phyloP scores from a whole-genome alignment of 441 rosid species.

The Mallotus japonicus region DNA sequence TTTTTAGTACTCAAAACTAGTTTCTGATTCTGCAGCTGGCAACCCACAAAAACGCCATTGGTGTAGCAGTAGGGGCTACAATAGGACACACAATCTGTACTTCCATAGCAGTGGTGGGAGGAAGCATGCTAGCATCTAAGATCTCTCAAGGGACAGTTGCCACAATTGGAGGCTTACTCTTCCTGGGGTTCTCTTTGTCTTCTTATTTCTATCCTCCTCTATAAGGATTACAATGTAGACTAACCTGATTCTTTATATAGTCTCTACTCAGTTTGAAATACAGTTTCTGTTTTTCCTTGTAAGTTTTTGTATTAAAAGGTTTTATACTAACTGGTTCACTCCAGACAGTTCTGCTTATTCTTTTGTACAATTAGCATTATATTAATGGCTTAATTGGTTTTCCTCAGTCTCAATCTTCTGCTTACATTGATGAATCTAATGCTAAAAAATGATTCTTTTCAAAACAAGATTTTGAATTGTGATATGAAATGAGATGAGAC shows the following conservation, averaged over 20 bases:
- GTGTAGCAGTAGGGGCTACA: slow-evolving; percentile 92
- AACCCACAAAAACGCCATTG: slow-evolving; percentile 90
- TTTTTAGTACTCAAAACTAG: background rate
- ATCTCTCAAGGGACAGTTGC: slow-evolving; percentile 96
- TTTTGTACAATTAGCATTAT: slow-evolving; percentile 27
- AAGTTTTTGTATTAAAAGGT: slow-evolving; percentile 35
- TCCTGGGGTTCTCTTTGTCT: slow-evolving; percentile 85
- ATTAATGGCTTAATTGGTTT: slow-evolving; percentile 4
- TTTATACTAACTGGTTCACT: slow-evolving; percentile 19
- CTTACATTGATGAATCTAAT: background rate
- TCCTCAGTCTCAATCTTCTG: background rate
- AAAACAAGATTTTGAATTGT: background rate
- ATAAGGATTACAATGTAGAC: slow-evolving; percentile 45
- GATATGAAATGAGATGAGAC: background rate
- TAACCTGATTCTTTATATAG: slow-evolving; percentile 31
- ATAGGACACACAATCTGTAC: slow-evolving; percentile 75
- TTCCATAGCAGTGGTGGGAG: slow-evolving; percentile 93
- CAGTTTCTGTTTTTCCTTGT: slow-evolving; percentile 50
- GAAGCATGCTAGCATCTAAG: slow-evolving; percentile 94
- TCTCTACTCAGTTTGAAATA: slow-evolving; percentile 13
- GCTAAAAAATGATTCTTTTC: background rate
- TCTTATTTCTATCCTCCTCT: slow-evolving; percentile 97
- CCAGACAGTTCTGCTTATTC: slow-evolving; percentile 23
- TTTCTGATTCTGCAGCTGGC: slow-evolving; percentile 62
- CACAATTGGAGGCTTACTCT: slow-evolving; percentile 84